phyloP scores from a whole-genome alignment of 148 eudicot genomes.

The Chenopodium quinoa region DNA sequence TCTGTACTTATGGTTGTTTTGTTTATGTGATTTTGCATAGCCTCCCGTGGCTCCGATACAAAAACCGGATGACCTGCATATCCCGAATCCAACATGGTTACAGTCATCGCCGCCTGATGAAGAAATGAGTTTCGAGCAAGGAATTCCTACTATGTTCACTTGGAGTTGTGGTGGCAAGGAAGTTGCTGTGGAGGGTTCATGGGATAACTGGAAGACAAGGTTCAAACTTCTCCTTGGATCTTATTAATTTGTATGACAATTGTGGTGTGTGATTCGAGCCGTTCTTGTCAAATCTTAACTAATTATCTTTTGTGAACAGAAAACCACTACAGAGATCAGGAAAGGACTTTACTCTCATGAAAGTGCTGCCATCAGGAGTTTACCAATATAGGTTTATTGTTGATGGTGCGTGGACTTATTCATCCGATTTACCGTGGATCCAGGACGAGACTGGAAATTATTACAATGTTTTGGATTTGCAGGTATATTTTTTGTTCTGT shows the following conservation, averaged over 20 bases:
- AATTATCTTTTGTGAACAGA: constrained; percentile 34
- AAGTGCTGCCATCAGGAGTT: constrained; percentile 84
- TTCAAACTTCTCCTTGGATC: constrained; percentile 14
- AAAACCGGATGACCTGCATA: constrained; percentile 63
- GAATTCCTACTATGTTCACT: constrained; percentile 73
- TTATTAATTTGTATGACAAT: constrained; percentile 9
- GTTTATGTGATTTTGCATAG: constrained; percentile 26
- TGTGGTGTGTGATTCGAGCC: neutral
- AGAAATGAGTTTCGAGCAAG: constrained; percentile 39
- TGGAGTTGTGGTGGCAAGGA: constrained; percentile 77
- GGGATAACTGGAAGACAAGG: constrained; percentile 94
- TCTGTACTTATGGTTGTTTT: too few species aligned
- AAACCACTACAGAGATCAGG: constrained; percentile 73
- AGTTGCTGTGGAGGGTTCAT: constrained; percentile 82
- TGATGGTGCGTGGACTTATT: constrained; percentile 68
- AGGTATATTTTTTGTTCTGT: constrained; percentile 38
- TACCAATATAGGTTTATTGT: constrained; percentile 79
- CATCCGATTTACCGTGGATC: constrained; percentile 67
- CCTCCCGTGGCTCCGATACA: constrained; percentile 65
- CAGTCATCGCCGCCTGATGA: constrained; percentile 43
- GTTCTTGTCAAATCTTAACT: neutral
- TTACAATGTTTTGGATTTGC: constrained; percentile 71
- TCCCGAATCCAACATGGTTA: constrained; percentile 49
- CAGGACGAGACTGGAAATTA: constrained; percentile 73
- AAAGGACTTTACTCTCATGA: constrained; percentile 74